Conservation (phyloP, 1,284 basidiomycete species). For the Coniferiporia weirii region DNA sequence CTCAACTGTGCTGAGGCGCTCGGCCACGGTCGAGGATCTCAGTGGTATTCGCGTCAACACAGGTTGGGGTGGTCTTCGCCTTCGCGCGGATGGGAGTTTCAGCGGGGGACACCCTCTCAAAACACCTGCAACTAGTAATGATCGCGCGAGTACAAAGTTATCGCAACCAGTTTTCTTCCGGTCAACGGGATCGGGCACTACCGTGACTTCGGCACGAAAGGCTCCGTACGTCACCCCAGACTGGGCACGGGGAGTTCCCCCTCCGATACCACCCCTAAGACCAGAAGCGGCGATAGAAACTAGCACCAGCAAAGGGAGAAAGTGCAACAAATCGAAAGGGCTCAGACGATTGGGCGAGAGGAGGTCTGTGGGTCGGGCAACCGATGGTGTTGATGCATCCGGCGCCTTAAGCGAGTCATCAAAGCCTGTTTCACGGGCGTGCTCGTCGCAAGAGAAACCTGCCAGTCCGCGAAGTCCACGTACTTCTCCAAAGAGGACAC, state of each 20-base stretch:
- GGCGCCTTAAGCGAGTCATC: background rate
- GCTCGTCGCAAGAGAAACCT: background rate
- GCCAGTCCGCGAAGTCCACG: background rate
- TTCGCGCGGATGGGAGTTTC: constrained; percentile 8
- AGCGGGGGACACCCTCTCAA: background rate
- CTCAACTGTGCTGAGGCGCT: background rate
- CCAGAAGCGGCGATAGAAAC: background rate
- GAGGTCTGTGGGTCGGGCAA: background rate
- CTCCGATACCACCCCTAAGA: constrained; percentile 9
- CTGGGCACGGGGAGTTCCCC: constrained; percentile 15
- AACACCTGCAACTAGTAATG: background rate
- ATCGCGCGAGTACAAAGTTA: background rate
- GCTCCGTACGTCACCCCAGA: constrained; percentile 17
- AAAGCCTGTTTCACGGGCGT: background rate
- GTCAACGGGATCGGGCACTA: background rate
- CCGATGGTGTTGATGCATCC: background rate
- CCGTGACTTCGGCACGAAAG: constrained; percentile 5
- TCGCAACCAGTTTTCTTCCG: constrained; percentile 7
- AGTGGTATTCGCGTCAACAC: constrained; percentile 7
- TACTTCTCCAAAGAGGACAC: background rate
- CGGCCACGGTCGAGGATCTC: background rate
- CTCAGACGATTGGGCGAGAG: constrained; percentile 12
- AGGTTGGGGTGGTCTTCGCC: constrained; percentile 18
- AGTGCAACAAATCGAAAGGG: constrained; percentile 12
- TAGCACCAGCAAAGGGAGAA: constrained; percentile 4